Percentiles rank a stretch among this genome's conserved stretches.
Conservation (phyloP, 2,329 filamentous ascomycete species). For the Colletotrichum destructivum region DNA sequence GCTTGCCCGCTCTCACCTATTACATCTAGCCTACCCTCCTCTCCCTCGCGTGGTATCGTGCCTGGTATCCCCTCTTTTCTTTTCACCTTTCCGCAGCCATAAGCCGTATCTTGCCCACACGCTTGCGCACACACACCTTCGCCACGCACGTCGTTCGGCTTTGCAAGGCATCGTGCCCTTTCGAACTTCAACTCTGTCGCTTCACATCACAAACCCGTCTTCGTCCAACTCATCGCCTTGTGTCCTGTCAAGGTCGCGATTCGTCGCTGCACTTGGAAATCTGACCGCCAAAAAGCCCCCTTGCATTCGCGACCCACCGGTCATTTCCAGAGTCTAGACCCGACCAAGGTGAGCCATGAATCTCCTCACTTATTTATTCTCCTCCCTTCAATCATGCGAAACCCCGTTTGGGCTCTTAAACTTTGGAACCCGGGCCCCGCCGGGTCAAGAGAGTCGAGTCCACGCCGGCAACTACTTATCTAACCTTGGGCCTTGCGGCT, state of each 20-base stretch:
- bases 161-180: conserved; percentile 1
- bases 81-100: conserved; percentile 37
- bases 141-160: conserved; percentile 6
- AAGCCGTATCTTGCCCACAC: conserved; percentile 23
- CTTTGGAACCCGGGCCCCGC: conserved; percentile 33
- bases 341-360: conserved; percentile 43
- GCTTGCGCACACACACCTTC: conserved; percentile 8
- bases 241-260: conserved; percentile 29
- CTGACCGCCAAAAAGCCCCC: conserved; percentile 42
- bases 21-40: conserved; percentile 41
- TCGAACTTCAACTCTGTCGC: background rate
- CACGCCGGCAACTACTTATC: conserved; percentile 39
- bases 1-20: conserved; percentile 34
- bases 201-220: background rate
- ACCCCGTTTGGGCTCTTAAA: conserved; percentile 27
- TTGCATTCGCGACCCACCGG: conserved; percentile 44
- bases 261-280: conserved; percentile 31
- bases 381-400: conserved; percentile 43
- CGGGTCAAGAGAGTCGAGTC: conserved; percentile 25
- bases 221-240: conserved; percentile 8
- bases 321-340: conserved; percentile 44
- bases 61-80: conserved; percentile 43
- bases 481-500: conserved; percentile 37
- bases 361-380: conserved; percentile 39
- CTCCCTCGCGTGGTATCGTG: conserved; percentile 40